Conservation (phyloP, 306 rosid species). For the Malus domestica region DNA sequence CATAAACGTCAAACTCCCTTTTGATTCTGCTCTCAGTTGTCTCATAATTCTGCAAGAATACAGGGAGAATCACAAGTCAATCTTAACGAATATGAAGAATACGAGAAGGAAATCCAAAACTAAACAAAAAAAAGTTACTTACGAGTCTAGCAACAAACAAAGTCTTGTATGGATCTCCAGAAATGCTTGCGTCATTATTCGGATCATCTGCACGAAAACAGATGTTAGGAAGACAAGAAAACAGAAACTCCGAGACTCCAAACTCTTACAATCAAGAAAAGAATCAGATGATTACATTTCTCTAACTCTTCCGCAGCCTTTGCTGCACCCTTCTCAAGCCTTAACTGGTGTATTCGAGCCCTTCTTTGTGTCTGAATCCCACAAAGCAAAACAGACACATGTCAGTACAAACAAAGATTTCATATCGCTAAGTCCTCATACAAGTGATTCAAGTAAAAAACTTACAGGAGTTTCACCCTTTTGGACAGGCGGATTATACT, state of each 20-base stretch:
- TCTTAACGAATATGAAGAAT: background rate
- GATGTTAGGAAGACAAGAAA: slow-evolving; percentile 11
- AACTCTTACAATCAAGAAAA: background rate
- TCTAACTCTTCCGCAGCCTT: slow-evolving; percentile 91
- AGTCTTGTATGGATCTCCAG: slow-evolving; percentile 98
- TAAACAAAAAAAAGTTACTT: slow-evolving; percentile 26
- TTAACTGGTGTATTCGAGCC: slow-evolving; percentile 75
- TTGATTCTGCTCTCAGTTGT: slow-evolving; percentile 92
- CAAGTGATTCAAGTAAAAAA: background rate
- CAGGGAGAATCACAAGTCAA: slow-evolving; percentile 8
- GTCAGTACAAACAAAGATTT: background rate
- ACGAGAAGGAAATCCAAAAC: background rate
- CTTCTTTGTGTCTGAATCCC: slow-evolving; percentile 56
- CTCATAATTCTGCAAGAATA: slow-evolving; percentile 81
- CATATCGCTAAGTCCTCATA: background rate
- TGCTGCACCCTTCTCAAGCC: slow-evolving; percentile 83
- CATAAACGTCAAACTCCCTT: slow-evolving; percentile 98
- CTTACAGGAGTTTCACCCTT: slow-evolving; percentile 84
- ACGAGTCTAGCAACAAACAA: slow-evolving; percentile 90
- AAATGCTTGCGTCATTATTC: slow-evolving; percentile 56
- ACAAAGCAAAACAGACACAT: slow-evolving; percentile 3
- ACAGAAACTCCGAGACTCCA: background rate
- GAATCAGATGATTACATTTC: slow-evolving; percentile 51
- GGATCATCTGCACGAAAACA: slow-evolving; percentile 66
- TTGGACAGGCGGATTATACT: slow-evolving; percentile 66